These are phyloP conservation scores for Salvia miltiorrhiza DNA, from an alignment of 257 asterid genomes.

Conservation along the genomic window DNA sequence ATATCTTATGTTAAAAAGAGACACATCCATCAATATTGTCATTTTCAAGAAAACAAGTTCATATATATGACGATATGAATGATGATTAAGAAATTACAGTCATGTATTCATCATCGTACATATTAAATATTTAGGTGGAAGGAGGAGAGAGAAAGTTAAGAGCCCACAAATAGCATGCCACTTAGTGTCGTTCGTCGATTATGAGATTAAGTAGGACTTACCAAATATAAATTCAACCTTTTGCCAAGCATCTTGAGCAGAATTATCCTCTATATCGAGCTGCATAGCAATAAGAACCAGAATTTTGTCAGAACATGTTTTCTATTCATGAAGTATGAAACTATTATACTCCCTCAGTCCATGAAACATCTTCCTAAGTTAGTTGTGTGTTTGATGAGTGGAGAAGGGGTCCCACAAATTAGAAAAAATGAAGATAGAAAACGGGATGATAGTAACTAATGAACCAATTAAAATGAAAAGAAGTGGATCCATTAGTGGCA, in stretches of 20 bases:
- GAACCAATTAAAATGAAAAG: too few species aligned
- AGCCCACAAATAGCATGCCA: not conserved
- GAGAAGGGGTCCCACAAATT: too few species aligned
- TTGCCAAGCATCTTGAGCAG: slow-evolving; percentile 88
- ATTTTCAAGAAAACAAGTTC: not conserved
- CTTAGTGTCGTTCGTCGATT: not conserved
- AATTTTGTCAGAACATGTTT: slow-evolving; percentile 17
- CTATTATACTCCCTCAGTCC: too few species aligned
- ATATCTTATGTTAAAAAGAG: not conserved
- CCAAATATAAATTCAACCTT: slow-evolving; percentile 83
- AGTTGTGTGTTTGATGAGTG: too few species aligned
- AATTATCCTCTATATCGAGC: slow-evolving; percentile 85
- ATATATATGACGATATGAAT: not conserved
- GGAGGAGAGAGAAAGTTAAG: not conserved
- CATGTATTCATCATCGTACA: not conserved
- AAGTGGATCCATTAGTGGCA: too few species aligned
- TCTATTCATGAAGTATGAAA: not conserved
- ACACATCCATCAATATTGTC: not conserved
- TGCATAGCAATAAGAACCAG: slow-evolving; percentile 34
- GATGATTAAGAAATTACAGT: not conserved
- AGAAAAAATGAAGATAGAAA: too few species aligned
- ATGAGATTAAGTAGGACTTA: slow-evolving; percentile 27
- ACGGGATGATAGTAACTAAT: too few species aligned
- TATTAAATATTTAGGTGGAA: not conserved
- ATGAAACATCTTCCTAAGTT: too few species aligned